phyloP scores from a whole-genome alignment of 2,329 filamentous ascomycete genomes.

The Geosmithia morbida region DNA sequence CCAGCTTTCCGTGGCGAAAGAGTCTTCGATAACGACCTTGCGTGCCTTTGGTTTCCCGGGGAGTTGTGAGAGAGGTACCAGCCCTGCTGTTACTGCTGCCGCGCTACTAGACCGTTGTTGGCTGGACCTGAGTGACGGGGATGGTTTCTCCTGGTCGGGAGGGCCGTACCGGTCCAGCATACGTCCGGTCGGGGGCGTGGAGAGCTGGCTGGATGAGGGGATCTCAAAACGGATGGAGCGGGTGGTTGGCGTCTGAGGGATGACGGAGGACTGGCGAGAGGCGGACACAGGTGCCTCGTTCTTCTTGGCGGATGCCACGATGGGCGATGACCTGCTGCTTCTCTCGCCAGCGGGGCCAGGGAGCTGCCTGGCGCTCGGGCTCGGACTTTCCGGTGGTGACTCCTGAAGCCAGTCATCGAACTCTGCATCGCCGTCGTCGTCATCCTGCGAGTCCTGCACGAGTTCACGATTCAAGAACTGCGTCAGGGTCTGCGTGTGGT shows the following conservation, averaged over 20 bases:
- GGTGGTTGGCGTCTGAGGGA: slow-evolving; percentile 26
- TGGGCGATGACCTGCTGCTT: background rate
- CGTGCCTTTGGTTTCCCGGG: slow-evolving; percentile 7
- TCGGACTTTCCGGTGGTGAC: slow-evolving; percentile 11
- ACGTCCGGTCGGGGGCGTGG: slow-evolving; percentile 22
- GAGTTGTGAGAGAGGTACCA: slow-evolving; percentile 5
- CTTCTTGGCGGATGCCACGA: background rate
- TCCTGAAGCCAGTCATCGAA: slow-evolving; percentile 18
- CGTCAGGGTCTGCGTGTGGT: slow-evolving; percentile 27
- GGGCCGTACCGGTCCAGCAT: slow-evolving; percentile 24
- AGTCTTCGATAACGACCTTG: slow-evolving; percentile 28
- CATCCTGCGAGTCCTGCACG: slow-evolving; percentile 24
- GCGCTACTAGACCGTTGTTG: slow-evolving; percentile 5
- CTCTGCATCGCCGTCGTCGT: slow-evolving; percentile 9
- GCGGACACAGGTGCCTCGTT: too few relatives aligned
- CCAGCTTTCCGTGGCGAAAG: slow-evolving; percentile 23
- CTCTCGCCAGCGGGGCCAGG: background rate
- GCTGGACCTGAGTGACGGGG: slow-evolving; percentile 14
- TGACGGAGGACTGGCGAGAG: slow-evolving; percentile 16
- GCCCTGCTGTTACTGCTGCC: background rate
- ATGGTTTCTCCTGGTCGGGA: slow-evolving; percentile 12
- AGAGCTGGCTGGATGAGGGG: slow-evolving; percentile 23
- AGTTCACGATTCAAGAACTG: slow-evolving; percentile 17
- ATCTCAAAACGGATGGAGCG: slow-evolving; percentile 20
- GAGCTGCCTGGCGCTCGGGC: slow-evolving; percentile 5